phyloP scores from a whole-genome alignment of 202 grass and related monocot species.

The Schoenoplectus triqueter region DNA sequence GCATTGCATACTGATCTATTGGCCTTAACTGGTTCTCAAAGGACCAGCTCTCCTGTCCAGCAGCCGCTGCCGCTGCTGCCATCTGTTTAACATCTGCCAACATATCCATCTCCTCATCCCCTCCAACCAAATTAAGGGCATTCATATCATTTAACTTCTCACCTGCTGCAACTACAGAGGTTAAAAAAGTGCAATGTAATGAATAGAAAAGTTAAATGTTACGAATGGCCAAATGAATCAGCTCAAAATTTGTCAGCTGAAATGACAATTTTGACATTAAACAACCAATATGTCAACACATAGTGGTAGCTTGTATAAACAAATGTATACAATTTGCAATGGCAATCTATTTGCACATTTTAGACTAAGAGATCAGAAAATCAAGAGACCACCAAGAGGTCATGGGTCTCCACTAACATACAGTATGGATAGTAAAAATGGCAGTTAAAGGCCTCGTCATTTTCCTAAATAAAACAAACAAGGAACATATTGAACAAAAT shows the following conservation, averaged over 20 bases:
- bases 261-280: background rate
- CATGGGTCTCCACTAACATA: background rate
- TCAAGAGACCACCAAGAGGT: background rate
- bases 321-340: background rate
- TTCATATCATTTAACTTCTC: conserved; percentile 68
- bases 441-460: background rate
- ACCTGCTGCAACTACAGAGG: conserved; percentile 6
- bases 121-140: conserved; percentile 69
- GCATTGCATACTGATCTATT: conserved; percentile 91
- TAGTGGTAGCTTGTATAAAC: background rate
- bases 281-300: background rate
- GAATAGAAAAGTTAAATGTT: background rate
- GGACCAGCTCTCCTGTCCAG: conserved; percentile 91
- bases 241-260: background rate
- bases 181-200: background rate
- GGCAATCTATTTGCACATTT: conserved; percentile 9
- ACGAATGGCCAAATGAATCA: background rate
- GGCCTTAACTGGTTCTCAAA: conserved; percentile 97
- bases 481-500: background rate
- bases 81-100: conserved; percentile 96
- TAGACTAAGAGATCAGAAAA: background rate
- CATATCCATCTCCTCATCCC: conserved; percentile 95
- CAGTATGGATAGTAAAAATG: background rate
- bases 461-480: conserved; percentile 12
- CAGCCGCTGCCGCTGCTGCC: conserved; percentile 89